These are phyloP conservation scores for Moesziomyces parantarcticus DNA, from an alignment of 1,284 basidiomycete genomes.

Conservation along the genomic window DNA sequence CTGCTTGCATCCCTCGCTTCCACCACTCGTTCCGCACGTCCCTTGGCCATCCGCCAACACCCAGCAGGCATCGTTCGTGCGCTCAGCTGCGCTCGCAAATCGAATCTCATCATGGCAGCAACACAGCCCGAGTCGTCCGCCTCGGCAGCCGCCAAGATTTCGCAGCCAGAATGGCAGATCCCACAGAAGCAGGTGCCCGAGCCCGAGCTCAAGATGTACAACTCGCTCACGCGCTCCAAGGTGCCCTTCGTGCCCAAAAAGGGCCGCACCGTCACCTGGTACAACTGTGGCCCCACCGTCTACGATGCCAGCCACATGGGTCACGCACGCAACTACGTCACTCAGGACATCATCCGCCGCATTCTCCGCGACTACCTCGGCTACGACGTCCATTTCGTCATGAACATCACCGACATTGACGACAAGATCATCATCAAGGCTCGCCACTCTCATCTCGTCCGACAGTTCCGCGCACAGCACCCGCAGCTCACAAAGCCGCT, in stretches of 20 bases:
- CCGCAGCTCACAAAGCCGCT: constrained; percentile 51
- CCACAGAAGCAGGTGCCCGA: constrained; percentile 41
- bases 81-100: constrained; percentile 37
- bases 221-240: constrained; percentile 92
- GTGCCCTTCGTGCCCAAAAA: constrained; percentile 78
- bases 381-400: constrained; percentile 97
- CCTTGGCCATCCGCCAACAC: too few relatives aligned
- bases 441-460: constrained; percentile 73
- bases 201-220: constrained; percentile 82
- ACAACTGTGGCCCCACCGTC: constrained; percentile 97
- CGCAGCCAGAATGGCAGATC: constrained; percentile 43
- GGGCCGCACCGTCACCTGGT: constrained; percentile 94
- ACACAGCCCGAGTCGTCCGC: constrained; percentile 29
- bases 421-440: constrained; percentile 81
- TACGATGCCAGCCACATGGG: constrained; percentile 99
- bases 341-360: constrained; percentile 92
- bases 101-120: constrained; percentile 41
- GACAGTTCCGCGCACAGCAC: constrained; percentile 52
- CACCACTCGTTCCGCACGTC: constrained; percentile 1
- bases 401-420: constrained; percentile 99
- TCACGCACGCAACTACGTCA: constrained; percentile 98
- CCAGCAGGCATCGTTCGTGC: constrained; percentile 4
- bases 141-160: constrained; percentile 24
- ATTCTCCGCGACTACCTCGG: constrained; percentile 96
- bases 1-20: constrained; percentile 11